phyloP scores from a whole-genome alignment of 768 basidiomycete species.

The Podaxis rugospora region DNA sequence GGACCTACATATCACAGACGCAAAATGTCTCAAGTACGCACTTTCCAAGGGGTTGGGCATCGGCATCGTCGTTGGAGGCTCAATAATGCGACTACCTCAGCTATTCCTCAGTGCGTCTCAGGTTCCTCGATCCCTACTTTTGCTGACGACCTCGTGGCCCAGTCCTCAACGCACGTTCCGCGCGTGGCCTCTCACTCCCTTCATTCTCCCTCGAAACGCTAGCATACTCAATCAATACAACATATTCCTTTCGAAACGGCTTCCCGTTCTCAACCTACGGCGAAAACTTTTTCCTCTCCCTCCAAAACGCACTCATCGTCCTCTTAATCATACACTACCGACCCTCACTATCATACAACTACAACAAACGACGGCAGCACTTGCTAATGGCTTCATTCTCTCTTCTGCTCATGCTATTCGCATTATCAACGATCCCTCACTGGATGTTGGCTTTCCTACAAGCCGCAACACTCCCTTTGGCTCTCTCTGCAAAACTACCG shows the following conservation, averaged over 20 bases:
- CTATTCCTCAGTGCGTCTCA: constrained; percentile 63
- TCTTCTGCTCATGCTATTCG: constrained; percentile 19
- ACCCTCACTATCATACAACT: constrained; percentile 18
- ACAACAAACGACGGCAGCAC: constrained; percentile 28
- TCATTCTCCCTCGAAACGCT: constrained; percentile 92
- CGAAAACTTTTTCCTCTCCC: constrained; percentile 89
- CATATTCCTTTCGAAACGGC: constrained; percentile 78
- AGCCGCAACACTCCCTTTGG: constrained; percentile 82
- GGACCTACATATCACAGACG: constrained; percentile 71
- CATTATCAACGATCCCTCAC: constrained; percentile 43
- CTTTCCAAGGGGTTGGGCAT: constrained; percentile 89
- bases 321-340: constrained; percentile 76
- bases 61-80: constrained; percentile 87
- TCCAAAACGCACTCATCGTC: constrained; percentile 86
- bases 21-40: constrained; percentile 84
- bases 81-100: constrained; percentile 95
- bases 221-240: constrained; percentile 82
- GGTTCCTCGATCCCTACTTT: background rate
- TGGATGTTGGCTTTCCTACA: constrained; percentile 65
- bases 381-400: constrained; percentile 18
- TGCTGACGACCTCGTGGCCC: constrained; percentile 3
- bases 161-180: constrained; percentile 74
- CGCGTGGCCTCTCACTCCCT: constrained; percentile 80
- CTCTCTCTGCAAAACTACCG: constrained; percentile 88
- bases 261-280: constrained; percentile 99